Conservation (phyloP, 2,329 filamentous ascomycete genomes). For the Ilyonectria destructans region DNA sequence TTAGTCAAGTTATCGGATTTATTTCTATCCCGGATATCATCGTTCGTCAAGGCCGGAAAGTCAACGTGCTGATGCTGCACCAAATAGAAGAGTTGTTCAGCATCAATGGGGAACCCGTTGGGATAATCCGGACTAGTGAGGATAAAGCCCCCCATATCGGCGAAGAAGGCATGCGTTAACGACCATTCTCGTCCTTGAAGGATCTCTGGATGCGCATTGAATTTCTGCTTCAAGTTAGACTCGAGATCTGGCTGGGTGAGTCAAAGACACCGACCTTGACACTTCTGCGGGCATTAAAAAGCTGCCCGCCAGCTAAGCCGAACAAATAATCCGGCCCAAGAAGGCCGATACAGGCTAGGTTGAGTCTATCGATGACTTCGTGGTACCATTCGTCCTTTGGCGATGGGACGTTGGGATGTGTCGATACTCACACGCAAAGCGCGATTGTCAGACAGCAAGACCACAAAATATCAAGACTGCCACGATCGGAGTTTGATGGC, state of each 20-base stretch:
- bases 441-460: background rate
- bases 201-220: background rate
- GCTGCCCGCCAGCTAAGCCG: constrained; percentile 28
- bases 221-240: constrained; percentile 10
- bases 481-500: background rate
- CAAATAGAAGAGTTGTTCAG: constrained; percentile 37
- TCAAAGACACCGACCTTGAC: constrained; percentile 15
- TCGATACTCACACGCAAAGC: background rate
- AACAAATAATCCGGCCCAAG: constrained; percentile 33
- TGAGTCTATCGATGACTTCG: constrained; percentile 22
- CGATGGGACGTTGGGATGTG: background rate
- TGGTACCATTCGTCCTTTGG: background rate
- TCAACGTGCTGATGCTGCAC: background rate
- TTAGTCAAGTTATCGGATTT: constrained; percentile 33
- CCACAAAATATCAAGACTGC: background rate
- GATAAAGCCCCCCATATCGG: constrained; percentile 34
- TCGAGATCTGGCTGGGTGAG: too few species aligned
- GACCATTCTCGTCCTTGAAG: constrained; percentile 19
- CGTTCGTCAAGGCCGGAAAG: background rate
- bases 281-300: constrained; percentile 27
- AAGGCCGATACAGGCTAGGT: constrained; percentile 28
- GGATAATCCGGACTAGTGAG: background rate
- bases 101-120: constrained; percentile 10
- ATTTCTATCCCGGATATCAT: constrained; percentile 16
- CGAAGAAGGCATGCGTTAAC: constrained; percentile 31